phyloP scores from a whole-genome alignment of 1,284 basidiomycete species.

The Gomphus bonarii region DNA sequence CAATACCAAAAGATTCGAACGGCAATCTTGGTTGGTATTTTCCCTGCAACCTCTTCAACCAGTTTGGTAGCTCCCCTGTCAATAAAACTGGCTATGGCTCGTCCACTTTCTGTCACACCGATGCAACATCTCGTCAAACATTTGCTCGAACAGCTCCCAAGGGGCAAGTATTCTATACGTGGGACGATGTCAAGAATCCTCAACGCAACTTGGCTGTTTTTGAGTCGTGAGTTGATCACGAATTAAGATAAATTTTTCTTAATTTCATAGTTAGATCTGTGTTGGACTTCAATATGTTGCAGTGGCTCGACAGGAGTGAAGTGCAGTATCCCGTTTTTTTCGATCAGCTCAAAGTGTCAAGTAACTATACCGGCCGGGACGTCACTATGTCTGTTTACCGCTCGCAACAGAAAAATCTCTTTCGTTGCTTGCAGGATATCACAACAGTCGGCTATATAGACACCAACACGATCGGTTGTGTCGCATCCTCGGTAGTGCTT shows the following conservation, averaged over 20 bases:
- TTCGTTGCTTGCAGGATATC: conserved; percentile 80
- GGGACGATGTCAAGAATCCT: conserved; percentile 70
- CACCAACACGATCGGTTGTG: conserved; percentile 88
- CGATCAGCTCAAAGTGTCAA: conserved; percentile 67
- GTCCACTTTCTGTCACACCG: conserved; percentile 64
- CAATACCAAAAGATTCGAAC: conserved; percentile 47
- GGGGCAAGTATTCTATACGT: conserved; percentile 90
- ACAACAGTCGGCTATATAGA: conserved; percentile 90
- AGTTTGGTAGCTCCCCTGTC: conserved; percentile 50
- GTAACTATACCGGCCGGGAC: conserved; percentile 75
- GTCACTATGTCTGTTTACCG: conserved; percentile 76
- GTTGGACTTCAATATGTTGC: conserved; percentile 76
- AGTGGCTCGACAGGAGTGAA: conserved; percentile 72
- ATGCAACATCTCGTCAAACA: conserved; percentile 38
- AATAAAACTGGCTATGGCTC: conserved; percentile 64
- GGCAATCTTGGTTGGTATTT: conserved; percentile 80
- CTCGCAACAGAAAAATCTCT: conserved; percentile 53
- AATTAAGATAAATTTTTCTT: conserved; percentile 1
- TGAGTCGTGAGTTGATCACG: conserved; percentile 55
- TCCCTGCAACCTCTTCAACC: conserved; percentile 84
- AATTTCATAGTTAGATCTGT: conserved; percentile 47
- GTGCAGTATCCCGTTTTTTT: conserved; percentile 80
- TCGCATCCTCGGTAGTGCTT: conserved; percentile 90
- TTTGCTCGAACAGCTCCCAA: conserved; percentile 42
- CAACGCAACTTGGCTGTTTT: conserved; percentile 82